Evolutionary conservation across 495 filamentous ascomycete genomes (phyloP), one percentile per base, ranked within the genome.

Genomic region (Podospora pseudoanserina): DNA sequence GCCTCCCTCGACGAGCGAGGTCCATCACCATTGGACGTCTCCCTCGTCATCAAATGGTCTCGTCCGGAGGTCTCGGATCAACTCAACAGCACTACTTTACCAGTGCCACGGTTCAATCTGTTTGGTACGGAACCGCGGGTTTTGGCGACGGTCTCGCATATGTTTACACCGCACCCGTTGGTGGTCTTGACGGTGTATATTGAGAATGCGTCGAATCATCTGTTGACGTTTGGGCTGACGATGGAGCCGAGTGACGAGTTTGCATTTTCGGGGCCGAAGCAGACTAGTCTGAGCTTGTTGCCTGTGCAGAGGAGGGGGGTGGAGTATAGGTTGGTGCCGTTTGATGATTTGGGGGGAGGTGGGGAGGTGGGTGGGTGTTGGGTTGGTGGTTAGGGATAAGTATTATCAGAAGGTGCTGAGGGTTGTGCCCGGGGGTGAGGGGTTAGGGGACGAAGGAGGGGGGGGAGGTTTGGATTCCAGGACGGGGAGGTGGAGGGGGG

Each of bases 241-340:
- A 97, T 99, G 93, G 96, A 99, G 70, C 89, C 92, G 1, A 92
- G 86, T 73, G 93, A 96, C 67, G 86, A 91, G 16, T 99, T 99
- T 77, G 95, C 92, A 6, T 97, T 99, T 76, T 93, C 91, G 30
- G 95, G 95, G 0, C 83, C 91, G 4, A 98, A 97, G 80, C 85
- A 89, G 60, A 87, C 86, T 5, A 88, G 87, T 2, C 65, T 97
- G 19, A 89, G 94, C 67, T 76, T 98, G 54, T 84, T 95, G 34
- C 95, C 95, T 1, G 79, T 96, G 49, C 92, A 90, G 66, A 78
- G 93, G 60, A 84, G 90, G 49, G 84, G 80, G 0, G 81, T 96
- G 5, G 83, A 83, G 60, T 99, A 92, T 67, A 83, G 87, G 61
- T 56, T 99, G 16, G 74, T 96, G 66, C 86, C 87, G 32, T 77